phyloP scores from a whole-genome alignment of 1,139 yeast species.

The Eremothecium coryli region DNA sequence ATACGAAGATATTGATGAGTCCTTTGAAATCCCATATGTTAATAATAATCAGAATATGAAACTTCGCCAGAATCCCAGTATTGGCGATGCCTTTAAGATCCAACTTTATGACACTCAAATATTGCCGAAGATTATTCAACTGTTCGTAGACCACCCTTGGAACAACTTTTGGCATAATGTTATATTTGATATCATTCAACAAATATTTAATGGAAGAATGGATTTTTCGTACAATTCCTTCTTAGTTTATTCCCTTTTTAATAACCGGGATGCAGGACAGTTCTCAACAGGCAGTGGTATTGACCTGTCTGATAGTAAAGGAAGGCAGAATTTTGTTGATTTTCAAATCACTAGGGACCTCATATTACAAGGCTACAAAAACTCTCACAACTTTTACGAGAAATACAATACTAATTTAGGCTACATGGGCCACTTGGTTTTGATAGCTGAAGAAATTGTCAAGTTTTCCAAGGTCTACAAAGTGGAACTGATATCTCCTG shows the following conservation, averaged over 20 bases:
- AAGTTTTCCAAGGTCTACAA: conserved; percentile 53
- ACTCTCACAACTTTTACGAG: conserved; percentile 61
- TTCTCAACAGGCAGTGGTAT: conserved; percentile 14
- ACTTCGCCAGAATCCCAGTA: conserved; percentile 64
- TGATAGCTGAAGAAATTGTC: conserved; percentile 94
- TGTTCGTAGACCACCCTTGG: conserved; percentile 96
- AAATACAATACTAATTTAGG: conserved; percentile 71
- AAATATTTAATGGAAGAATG: conserved; percentile 90
- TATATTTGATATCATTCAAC: conserved; percentile 95
- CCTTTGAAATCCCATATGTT: conserved; percentile 42
- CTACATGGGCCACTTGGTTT: conserved; percentile 93
- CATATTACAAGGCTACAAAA: conserved; percentile 73
- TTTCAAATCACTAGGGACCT: conserved; percentile 68
- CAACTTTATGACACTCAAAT: conserved; percentile 77
- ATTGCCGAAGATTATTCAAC: conserved; percentile 61
- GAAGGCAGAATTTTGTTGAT: conserved; percentile 27
- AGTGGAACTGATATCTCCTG: conserved; percentile 32
- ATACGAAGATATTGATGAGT: conserved; percentile 30
- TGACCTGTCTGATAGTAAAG: conserved; percentile 4
- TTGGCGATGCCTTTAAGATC: conserved; percentile 84
- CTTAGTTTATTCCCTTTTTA: conserved; percentile 38
- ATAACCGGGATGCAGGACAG: conserved; percentile 19
- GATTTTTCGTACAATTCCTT: conserved; percentile 85
- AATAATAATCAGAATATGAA: conserved; percentile 50
- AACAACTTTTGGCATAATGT: conserved; percentile 95